Conservation (phyloP, 257 asterid genomes). For the Lithospermum erythrorhizon region DNA sequence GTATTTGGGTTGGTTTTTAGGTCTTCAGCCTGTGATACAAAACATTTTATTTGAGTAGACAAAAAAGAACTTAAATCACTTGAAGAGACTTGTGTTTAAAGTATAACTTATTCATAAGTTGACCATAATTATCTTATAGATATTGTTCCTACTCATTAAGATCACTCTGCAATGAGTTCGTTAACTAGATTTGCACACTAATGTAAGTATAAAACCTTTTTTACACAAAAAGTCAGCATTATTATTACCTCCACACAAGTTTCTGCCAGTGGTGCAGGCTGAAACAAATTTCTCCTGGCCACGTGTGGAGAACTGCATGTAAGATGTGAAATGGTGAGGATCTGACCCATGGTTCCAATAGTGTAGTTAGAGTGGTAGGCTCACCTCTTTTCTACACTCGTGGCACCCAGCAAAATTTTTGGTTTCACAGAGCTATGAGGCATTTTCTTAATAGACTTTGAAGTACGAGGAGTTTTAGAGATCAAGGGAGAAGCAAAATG, state of each 20-base stretch:
- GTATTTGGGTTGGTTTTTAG: constrained; percentile 21
- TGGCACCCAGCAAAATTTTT: constrained; percentile 15
- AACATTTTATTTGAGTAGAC: neutral
- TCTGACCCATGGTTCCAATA: neutral
- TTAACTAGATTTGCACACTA: neutral
- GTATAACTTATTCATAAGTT: too few species aligned
- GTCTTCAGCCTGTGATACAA: constrained; percentile 27
- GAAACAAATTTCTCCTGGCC: constrained; percentile 37
- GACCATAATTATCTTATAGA: too few species aligned
- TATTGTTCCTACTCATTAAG: too few species aligned
- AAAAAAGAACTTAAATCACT: neutral
- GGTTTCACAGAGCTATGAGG: constrained; percentile 26
- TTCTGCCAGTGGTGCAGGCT: constrained; percentile 18
- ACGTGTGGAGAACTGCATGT: constrained; percentile 35
- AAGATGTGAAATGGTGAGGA: neutral
- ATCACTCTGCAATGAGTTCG: too few species aligned
- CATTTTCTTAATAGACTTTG: constrained; percentile 27
- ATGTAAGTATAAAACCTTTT: neutral
- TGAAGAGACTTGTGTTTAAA: neutral
- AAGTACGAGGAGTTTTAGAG: constrained; percentile 47
- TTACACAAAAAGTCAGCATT: neutral
- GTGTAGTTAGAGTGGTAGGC: neutral
- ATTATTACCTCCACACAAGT: constrained; percentile 25
- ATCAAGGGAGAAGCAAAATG: constrained; percentile 32
- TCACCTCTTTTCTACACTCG: constrained; percentile 37